phyloP scores from a whole-genome alignment of 1,284 basidiomycete genomes.

The Trametes pubescens region DNA sequence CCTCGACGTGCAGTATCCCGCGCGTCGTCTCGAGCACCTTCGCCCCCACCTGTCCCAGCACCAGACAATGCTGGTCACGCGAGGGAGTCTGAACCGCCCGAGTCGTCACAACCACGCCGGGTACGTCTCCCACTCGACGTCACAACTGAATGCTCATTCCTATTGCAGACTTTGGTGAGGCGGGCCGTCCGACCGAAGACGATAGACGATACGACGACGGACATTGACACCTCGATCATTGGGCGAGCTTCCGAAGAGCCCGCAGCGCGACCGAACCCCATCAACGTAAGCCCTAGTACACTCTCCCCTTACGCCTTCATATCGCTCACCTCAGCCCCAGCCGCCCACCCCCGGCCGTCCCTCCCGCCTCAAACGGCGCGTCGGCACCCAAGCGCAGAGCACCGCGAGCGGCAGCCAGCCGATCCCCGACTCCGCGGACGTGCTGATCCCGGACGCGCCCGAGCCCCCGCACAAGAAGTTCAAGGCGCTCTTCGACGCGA shows the following conservation, averaged over 20 bases:
- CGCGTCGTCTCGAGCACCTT: slow-evolving; percentile 34
- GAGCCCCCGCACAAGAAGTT: slow-evolving; percentile 74
- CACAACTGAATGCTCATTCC: neutral
- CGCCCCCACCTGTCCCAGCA: slow-evolving; percentile 21
- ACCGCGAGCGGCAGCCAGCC: slow-evolving; percentile 26
- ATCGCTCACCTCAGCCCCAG: slow-evolving; percentile 7
- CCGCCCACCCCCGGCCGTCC: slow-evolving; percentile 38
- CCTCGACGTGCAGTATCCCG: slow-evolving; percentile 30
- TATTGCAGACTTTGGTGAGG: slow-evolving; percentile 35
- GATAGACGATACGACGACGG: slow-evolving; percentile 36
- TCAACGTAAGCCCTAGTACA: slow-evolving; percentile 22
- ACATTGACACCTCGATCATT: slow-evolving; percentile 20
- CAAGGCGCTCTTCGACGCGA: slow-evolving; percentile 74
- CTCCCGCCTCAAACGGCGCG: slow-evolving; percentile 51
- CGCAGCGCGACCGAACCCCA: neutral
- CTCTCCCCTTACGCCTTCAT: neutral
- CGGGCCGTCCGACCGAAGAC: slow-evolving; percentile 33
- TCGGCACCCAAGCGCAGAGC: slow-evolving; percentile 36
- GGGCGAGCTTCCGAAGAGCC: slow-evolving; percentile 20
- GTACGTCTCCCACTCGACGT: neutral
- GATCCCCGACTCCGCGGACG: slow-evolving; percentile 30
- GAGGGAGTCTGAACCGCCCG: neutral
- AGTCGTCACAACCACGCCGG: slow-evolving; percentile 28
- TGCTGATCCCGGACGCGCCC: slow-evolving; percentile 42
- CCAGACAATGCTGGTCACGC: neutral